phyloP scores from a whole-genome alignment of 371 early-diverging fungal species.

The Actinomucor elegans region DNA sequence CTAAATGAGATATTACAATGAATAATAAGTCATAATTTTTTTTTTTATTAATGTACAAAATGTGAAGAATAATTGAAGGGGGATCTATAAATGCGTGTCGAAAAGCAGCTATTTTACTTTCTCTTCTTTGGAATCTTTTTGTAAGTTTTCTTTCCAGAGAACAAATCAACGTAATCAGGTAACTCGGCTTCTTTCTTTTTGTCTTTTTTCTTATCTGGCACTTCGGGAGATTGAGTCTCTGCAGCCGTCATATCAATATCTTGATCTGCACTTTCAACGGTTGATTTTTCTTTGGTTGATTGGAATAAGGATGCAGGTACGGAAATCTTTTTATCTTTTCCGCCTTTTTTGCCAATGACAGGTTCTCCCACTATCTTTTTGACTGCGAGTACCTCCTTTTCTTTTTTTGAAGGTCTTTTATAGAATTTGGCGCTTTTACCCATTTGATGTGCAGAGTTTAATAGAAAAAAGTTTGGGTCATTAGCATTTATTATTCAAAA shows the following conservation, averaged over 20 bases:
- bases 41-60: no score
- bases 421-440: conserved; percentile 65
- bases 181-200: conserved; percentile 20
- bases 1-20: no score
- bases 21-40: no score
- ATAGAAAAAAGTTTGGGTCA: no score
- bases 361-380: conserved; percentile 26
- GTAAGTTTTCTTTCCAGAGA: conserved; percentile 47
- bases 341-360: conserved; percentile 22
- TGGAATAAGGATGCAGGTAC: conserved; percentile 12
- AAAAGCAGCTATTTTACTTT: conserved; percentile 16
- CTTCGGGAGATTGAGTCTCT: not conserved
- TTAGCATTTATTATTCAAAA: not conserved
- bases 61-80: no score
- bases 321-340: conserved; percentile 16
- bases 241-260: conserved; percentile 21
- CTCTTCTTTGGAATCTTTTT: conserved; percentile 38
- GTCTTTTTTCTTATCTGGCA: conserved; percentile 13
- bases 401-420: conserved; percentile 59
- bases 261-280: not conserved
- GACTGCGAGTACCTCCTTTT: conserved; percentile 51
- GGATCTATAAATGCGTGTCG: no score
- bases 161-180: conserved; percentile 49
- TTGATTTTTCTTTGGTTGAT: not conserved
- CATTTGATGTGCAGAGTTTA: conserved; percentile 40